Evolutionary conservation across 83 land plant genomes (phyloP), one percentile per base, ranked within the genome.

Genomic region (Diphasiastrum complanatum): DNA sequence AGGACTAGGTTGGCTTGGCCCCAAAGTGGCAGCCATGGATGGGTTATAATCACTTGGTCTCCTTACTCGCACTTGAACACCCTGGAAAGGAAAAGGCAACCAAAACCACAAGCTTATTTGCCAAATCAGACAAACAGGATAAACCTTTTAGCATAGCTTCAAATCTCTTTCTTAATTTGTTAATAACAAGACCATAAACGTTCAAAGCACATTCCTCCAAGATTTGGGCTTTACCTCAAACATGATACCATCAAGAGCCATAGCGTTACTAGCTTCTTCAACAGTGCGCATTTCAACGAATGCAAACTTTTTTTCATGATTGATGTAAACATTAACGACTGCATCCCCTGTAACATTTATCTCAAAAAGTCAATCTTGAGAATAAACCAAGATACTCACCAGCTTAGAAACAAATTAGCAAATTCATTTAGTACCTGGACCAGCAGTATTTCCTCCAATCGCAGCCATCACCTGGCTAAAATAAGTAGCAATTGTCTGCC

Each of bases 251-350:
- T 62, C 61, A 11, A 62, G 61, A 5, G 65, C 65, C 65, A 62
- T 62, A 2, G 65, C 65, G 16, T 62, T 62, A 19, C 31, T 62
- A 3, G 65, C 65, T 27, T 62, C 65, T 63, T 62, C 65, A 12
- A 62, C 65, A 4, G 61, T 43, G 14, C 65, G 22, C 65, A 62
- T 62, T 33, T 62, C 65, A 27, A 62, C 65, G 28, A 62, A 62
- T 27, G 65, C 61, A 16, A 43, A 62, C 16, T 62, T 47, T 30
- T 62, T 62, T 6, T 46, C 62, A 25, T 62, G 61, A 19, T 62
- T 47, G 65, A 62, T 47, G 61, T 47, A 62, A 5, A 62, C 65
- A 16, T 47, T 62, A 5, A 62, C 65, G 33, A 45, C 65, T 2
- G 31, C 61, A 26, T 62, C 65, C 4, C 65, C 65, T 22, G 59